phyloP scores from a whole-genome alignment of 352 stramenopile species.

The Blastocystis sp. region DNA sequence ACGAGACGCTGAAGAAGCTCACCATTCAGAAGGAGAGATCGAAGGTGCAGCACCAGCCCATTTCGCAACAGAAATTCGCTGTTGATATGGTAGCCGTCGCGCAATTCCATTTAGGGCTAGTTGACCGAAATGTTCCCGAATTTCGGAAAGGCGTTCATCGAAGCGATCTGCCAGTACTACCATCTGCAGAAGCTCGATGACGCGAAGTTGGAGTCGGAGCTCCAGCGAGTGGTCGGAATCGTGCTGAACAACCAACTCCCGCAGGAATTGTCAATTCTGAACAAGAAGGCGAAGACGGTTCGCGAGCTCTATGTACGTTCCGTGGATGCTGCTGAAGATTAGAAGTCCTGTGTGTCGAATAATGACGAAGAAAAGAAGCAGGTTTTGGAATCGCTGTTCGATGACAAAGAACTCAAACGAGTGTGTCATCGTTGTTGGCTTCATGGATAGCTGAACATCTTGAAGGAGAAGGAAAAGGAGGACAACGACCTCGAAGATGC shows the following conservation, averaged over 20 bases:
- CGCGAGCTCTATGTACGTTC: conserved; percentile 43
- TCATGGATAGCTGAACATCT: background rate
- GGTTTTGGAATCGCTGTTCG: conserved; percentile 44
- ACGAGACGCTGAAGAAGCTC: conserved; percentile 14
- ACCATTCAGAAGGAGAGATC: conserved; percentile 13
- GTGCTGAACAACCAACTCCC: conserved; percentile 39
- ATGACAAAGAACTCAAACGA: background rate
- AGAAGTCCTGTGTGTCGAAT: background rate
- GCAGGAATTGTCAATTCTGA: conserved; percentile 21
- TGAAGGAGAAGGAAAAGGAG: conserved; percentile 59
- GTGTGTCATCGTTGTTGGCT: background rate
- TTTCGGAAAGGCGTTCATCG: conserved; percentile 46
- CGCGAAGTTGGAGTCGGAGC: background rate
- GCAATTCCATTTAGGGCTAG: background rate
- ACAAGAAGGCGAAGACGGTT: conserved; percentile 25
- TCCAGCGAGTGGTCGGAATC: conserved; percentile 24
- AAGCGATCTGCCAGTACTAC: conserved; percentile 41
- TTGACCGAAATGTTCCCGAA: conserved; percentile 47
- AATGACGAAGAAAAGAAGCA: background rate
- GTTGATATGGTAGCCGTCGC: background rate
- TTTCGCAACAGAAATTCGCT: conserved; percentile 37
- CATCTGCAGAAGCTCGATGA: conserved; percentile 18
- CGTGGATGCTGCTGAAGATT: background rate
- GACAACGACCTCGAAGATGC: conserved; percentile 15
- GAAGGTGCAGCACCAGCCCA: conserved; percentile 9